Evolutionary conservation across 352 stramenopile species (phyloP).

Genomic region (Pythium coloratum): DNA sequence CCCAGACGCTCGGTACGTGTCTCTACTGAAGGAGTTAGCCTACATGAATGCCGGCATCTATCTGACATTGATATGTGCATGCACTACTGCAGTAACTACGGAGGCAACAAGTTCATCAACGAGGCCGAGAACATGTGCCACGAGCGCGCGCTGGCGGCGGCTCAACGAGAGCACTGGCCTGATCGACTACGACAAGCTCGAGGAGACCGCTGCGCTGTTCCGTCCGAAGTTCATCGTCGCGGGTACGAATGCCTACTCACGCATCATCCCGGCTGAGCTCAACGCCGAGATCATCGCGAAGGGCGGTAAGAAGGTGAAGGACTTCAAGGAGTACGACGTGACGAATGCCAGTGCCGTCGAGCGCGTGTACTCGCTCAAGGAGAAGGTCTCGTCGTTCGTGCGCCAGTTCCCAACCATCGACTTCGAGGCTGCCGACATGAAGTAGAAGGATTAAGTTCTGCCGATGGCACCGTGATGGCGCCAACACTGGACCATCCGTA

Average conservation of each 20-base stretch:
- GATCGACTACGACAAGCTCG: slow-evolving; percentile 99
- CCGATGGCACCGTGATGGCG: no score
- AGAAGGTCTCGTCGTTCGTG: slow-evolving; percentile 92
- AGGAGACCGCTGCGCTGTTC: slow-evolving; percentile 93
- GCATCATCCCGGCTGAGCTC: slow-evolving; percentile 89
- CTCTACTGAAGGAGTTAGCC: neutral
- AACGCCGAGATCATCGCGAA: slow-evolving; percentile 71
- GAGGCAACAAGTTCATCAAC: slow-evolving; percentile 99
- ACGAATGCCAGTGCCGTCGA: slow-evolving; percentile 37
- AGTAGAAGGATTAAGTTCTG: slow-evolving; percentile 78
- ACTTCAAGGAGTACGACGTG: slow-evolving; percentile 33
- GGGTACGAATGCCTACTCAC: slow-evolving; percentile 98
- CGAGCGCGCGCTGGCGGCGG: slow-evolving; percentile 94
- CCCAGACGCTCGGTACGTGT: slow-evolving; percentile 80
- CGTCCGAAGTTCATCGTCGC: slow-evolving; percentile 98
- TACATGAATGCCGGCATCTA: no score
- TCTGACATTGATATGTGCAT: neutral
- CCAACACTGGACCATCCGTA: no score
- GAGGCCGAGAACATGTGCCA: slow-evolving; percentile 98
- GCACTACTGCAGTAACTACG: slow-evolving; percentile 91
- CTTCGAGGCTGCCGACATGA: slow-evolving; percentile 94
- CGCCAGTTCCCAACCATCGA: slow-evolving; percentile 96
- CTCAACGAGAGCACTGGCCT: slow-evolving; percentile 95
- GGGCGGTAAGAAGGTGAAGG: slow-evolving; percentile 46
- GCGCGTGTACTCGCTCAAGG: slow-evolving; percentile 64